Evolutionary conservation across 2,329 filamentous ascomycete genomes (phyloP).

Genomic region (Chrysoporthe cubensis): DNA sequence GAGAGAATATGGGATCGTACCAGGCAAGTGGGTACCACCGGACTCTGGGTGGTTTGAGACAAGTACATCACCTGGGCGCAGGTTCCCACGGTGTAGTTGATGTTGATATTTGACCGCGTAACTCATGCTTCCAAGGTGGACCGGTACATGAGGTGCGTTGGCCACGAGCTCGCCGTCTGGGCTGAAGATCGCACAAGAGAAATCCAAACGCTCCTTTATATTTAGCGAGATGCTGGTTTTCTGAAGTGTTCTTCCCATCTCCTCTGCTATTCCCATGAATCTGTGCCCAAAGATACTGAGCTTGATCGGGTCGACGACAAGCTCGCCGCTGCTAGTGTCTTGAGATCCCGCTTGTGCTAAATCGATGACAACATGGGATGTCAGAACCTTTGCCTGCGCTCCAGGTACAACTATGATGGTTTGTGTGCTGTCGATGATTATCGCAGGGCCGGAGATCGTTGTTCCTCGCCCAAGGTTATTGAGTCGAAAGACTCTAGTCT

Average conservation of each 20-base stretch:
- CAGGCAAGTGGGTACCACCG: conserved; percentile 46
- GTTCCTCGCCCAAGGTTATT: conserved; percentile 8
- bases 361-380: conserved; percentile 36
- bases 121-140: conserved; percentile 24
- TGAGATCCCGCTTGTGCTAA: conserved; percentile 3
- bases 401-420: conserved; percentile 25
- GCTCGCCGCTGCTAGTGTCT: conserved; percentile 3
- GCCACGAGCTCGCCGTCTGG: conserved; percentile 24
- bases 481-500: conserved; percentile 17
- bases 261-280: conserved; percentile 81
- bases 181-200: conserved; percentile 26
- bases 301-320: conserved; percentile 52
- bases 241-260: conserved; percentile 25
- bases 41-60: conserved; percentile 56
- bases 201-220: conserved; percentile 26
- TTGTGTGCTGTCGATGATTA: conserved; percentile 23
- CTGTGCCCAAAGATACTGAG: conserved; percentile 75
- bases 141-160: conserved; percentile 62
- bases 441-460: conserved; percentile 16
- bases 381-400: conserved; percentile 28
- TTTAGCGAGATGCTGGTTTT: conserved; percentile 25
- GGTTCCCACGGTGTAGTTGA: conserved; percentile 68
- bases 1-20: background rate
- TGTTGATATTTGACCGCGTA: conserved; percentile 31
- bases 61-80: conserved; percentile 73